Evolutionary conservation across 345 rosid genomes (phyloP).

Genomic region (Lepidium africanum): DNA sequence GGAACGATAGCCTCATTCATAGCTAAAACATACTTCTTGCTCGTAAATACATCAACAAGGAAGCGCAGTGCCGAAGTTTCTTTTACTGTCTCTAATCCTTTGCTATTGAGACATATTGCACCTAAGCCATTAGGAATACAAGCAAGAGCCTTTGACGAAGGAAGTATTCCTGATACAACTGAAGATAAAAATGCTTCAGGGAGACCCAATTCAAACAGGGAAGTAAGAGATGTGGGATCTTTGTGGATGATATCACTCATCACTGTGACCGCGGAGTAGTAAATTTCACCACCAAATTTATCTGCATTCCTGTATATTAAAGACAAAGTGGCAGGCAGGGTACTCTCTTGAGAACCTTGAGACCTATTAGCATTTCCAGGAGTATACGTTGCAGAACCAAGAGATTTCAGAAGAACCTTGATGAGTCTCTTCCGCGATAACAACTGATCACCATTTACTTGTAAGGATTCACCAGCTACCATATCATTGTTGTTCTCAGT

Average conservation of each 20-base stretch:
- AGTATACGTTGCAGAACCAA: slow-evolving; percentile 88
- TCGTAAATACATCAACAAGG: slow-evolving; percentile 75
- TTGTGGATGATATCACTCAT: slow-evolving; percentile 98
- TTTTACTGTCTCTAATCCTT: slow-evolving; percentile 87
- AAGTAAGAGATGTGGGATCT: slow-evolving; percentile 83
- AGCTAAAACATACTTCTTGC: slow-evolving; percentile 77
- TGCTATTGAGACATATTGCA: slow-evolving; percentile 87
- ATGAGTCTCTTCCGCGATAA: slow-evolving; percentile 80
- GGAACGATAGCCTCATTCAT: slow-evolving; percentile 97
- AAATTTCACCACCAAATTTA: slow-evolving; percentile 93
- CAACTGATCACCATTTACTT: slow-evolving; percentile 49
- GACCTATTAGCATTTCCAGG: slow-evolving; percentile 65
- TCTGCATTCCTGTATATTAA: slow-evolving; percentile 60
- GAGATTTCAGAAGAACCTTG: slow-evolving; percentile 87
- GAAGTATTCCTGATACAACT: slow-evolving; percentile 69
- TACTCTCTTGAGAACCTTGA: slow-evolving; percentile 61
- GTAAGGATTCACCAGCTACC: slow-evolving; percentile 53
- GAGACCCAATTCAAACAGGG: slow-evolving; percentile 77
- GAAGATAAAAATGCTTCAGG: slow-evolving; percentile 91
- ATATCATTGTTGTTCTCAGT: slow-evolving; percentile 46
- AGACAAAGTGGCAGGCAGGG: slow-evolving; percentile 69
- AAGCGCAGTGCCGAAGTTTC: slow-evolving; percentile 74
- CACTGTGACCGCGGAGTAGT: slow-evolving; percentile 89
- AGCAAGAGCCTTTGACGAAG: slow-evolving; percentile 91
- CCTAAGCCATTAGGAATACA: slow-evolving; percentile 94